phyloP scores from a whole-genome alignment of 495 filamentous ascomycete species.

The Penicillium simplicissimum region DNA sequence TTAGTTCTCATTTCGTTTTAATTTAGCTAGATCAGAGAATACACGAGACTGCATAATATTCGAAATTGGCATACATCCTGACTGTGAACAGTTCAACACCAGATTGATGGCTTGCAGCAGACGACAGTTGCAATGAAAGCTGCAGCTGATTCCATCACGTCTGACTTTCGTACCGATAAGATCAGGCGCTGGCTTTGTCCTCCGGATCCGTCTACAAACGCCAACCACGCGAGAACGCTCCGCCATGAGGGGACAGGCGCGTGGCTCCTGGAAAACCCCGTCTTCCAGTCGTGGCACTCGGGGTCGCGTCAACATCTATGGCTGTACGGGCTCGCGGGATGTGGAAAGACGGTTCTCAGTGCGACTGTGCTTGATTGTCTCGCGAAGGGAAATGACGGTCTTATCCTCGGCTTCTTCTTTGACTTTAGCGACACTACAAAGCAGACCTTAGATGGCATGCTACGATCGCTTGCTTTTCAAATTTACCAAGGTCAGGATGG shows the following conservation, averaged over 20 bases:
- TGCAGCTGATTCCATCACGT: constrained; percentile 19
- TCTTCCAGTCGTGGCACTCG: constrained; percentile 23
- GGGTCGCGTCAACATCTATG: constrained; percentile 22
- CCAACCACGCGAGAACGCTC: constrained; percentile 19
- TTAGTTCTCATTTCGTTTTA: background rate
- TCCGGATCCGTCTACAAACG: constrained; percentile 25
- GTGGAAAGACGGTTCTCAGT: constrained; percentile 31
- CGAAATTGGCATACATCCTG: constrained; percentile 1
- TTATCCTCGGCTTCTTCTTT: constrained; percentile 32
- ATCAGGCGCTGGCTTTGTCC: constrained; percentile 24
- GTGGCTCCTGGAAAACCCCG: constrained; percentile 17
- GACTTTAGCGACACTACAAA: constrained; percentile 29
- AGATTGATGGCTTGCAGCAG: constrained; percentile 19
- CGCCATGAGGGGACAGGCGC: constrained; percentile 23
- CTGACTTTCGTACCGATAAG: constrained; percentile 12
- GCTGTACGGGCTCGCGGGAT: constrained; percentile 25
- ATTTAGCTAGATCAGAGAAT: constrained; percentile 3
- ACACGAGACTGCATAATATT: constrained; percentile 4
- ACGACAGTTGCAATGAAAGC: constrained; percentile 16
- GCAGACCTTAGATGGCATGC: constrained; percentile 27
- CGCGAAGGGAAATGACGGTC: constrained; percentile 10
- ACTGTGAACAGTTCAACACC: constrained; percentile 15
- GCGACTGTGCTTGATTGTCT: constrained; percentile 25
- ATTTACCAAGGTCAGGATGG: constrained; percentile 18
- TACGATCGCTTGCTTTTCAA: constrained; percentile 32